Evolutionary conservation across 2,329 filamentous ascomycete species (phyloP), one percentile per base, ranked within the genome.

Genomic region (Fusarium nurragi): DNA sequence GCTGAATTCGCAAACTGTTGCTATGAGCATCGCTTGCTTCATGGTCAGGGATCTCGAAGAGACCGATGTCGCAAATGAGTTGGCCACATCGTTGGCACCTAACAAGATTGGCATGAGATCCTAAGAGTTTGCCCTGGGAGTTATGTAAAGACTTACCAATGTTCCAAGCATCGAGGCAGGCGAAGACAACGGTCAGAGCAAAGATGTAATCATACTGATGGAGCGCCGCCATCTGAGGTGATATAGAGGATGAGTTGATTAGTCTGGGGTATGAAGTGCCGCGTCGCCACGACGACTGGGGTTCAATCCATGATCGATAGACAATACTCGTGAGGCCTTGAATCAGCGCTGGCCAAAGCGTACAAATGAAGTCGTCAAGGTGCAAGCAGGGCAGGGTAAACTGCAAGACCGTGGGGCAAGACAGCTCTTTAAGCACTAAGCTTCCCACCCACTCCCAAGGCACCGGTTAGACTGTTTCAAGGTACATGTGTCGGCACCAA

Each of bases 51-150:
- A 91, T 39, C 88, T 81, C 16, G 89, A 91, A 3, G 88, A 90
- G 64, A 92, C 90, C 65, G 86, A 89, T 37, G 88, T 91, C 19
- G 89, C 88, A 85, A 88, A 92, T 5, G 88, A 86, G 79, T 92
- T 92, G 76, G 90, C 89, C 56, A 92, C 89, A 89, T 92, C 90
- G 76, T 88, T 83, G 68, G 81, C 81, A 64, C 79, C 80, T 81
- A 26, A 2, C n/a, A 7, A 2, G 58, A 14, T 71, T 32, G 70
- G 67, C 9, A 5, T 16, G 0, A 1, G 14, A 30, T 30, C 12
- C 13, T 30, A 1, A n/a, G n/a, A n/a, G n/a, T n/a, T n/a, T 37
- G 0, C 19, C 19, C 1, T 3, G 58, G 12, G 8, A 16, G 2
- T 14, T 3, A 3, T 4, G 1, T 7, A 8, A 2, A 11, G 4